A percentile compares a stretch with the other conserved stretches of the same genome.
phyloP scores from a whole-genome alignment of 208 protist species.

The Leishmania tarentolae region DNA sequence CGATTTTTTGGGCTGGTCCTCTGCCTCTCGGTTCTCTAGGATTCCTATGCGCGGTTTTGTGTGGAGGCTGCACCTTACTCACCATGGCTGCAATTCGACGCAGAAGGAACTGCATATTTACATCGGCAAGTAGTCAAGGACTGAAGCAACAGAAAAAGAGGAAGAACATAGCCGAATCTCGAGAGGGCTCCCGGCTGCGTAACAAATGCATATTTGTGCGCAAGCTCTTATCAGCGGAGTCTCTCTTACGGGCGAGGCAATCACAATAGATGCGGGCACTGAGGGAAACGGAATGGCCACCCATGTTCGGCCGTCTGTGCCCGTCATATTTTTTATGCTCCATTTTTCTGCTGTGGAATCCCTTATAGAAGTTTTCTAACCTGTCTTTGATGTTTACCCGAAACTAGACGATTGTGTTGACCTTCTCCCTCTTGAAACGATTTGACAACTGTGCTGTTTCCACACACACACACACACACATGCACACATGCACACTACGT shows the following conservation, averaged over 20 bases:
- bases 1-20: too few relatives aligned
- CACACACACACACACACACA: not conserved
- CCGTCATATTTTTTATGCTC: not conserved
- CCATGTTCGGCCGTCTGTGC: too few relatives aligned
- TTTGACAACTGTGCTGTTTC: not conserved
- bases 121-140: too few relatives aligned
- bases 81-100: too few relatives aligned
- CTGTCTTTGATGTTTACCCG: not conserved
- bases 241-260: not conserved
- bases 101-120: too few relatives aligned
- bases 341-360: not conserved
- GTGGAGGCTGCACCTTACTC: too few relatives aligned
- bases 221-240: not conserved
- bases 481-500: not conserved
- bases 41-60: too few relatives aligned
- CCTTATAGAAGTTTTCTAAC: not conserved
- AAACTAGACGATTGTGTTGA: not conserved
- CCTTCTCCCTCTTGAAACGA: not conserved
- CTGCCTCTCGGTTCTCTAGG: too few relatives aligned
- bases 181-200: not conserved
- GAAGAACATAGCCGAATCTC: not conserved
- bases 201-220: not conserved
- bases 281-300: not conserved
- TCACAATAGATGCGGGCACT: not conserved
- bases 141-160: not conserved